Conservation (phyloP, 1,139 yeast genomes). For the Ogataea hybrid region DNA sequence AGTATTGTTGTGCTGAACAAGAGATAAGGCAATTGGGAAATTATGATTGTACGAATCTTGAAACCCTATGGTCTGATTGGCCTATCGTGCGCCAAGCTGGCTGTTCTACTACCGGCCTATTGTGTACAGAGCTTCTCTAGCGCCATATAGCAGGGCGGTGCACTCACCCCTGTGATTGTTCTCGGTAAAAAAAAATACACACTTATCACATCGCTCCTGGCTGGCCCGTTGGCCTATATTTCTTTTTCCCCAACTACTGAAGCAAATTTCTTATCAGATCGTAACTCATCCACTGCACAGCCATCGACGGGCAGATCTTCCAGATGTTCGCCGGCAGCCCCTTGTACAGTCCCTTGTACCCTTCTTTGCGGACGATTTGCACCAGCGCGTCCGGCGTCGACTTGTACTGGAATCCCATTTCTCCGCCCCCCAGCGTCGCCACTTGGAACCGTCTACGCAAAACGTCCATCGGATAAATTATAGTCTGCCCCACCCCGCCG, state of each 20-base stretch:
- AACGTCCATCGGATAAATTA: slow-evolving; percentile 89
- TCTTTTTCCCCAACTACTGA: background rate
- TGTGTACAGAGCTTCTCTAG: background rate
- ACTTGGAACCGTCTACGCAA: slow-evolving; percentile 90
- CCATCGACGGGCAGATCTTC: slow-evolving; percentile 94
- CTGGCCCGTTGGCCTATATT: background rate
- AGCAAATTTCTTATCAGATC: slow-evolving; percentile 55
- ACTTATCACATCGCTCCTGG: slow-evolving; percentile 1
- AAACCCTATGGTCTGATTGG: slow-evolving; percentile 1
- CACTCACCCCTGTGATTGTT: background rate
- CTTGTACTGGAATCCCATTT: slow-evolving; percentile 75
- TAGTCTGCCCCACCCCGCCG: slow-evolving; percentile 80
- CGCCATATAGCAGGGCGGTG: background rate
- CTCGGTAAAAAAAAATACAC: background rate
- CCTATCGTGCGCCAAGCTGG: background rate
- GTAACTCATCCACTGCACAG: slow-evolving; percentile 88
- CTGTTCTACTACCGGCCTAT: background rate
- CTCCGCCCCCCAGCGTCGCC: slow-evolving; percentile 71
- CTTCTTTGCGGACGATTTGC: slow-evolving; percentile 71
- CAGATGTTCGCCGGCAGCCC: slow-evolving; percentile 87
- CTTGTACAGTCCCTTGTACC: slow-evolving; percentile 76
- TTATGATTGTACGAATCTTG: background rate
- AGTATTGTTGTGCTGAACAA: slow-evolving; percentile 4
- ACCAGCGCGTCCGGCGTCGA: slow-evolving; percentile 70
- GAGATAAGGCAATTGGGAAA: background rate